Evolutionary conservation across 1,284 basidiomycete genomes (phyloP).

Genomic region (Schizopora paradoxa): DNA sequence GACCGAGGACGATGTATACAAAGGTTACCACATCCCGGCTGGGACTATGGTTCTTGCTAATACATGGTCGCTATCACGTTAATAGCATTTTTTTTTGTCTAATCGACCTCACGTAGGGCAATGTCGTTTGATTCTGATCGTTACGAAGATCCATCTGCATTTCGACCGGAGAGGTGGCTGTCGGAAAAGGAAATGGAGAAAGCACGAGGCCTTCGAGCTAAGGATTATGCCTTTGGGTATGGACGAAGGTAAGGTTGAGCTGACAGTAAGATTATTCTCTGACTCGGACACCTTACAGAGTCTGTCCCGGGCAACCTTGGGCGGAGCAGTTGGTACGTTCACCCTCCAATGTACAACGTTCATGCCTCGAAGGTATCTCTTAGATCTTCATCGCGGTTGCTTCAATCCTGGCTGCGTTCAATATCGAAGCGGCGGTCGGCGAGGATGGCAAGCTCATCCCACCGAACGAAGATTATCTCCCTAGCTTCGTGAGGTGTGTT

Average conservation of each 20-base stretch:
- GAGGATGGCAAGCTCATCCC: too few species aligned
- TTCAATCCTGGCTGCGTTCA: slow-evolving; percentile 18
- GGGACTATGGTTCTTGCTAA: slow-evolving; percentile 20
- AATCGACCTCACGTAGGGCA: slow-evolving; percentile 23
- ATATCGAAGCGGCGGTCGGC: slow-evolving; percentile 16
- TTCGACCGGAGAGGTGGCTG: slow-evolving; percentile 24
- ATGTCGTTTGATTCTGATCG: slow-evolving; percentile 21
- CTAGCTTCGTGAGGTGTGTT: too few species aligned
- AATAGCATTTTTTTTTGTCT: slow-evolving; percentile 4
- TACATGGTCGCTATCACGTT: slow-evolving; percentile 17
- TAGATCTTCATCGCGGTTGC: slow-evolving; percentile 17
- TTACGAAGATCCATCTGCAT: slow-evolving; percentile 23
- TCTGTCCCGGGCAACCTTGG: slow-evolving; percentile 19
- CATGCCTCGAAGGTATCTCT: too few species aligned
- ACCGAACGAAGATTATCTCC: too few species aligned
- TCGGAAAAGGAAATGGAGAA: too few species aligned
- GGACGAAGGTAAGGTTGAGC: slow-evolving; percentile 7
- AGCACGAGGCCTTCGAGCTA: not conserved
- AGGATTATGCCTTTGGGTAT: slow-evolving; percentile 10
- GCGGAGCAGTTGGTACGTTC: slow-evolving; percentile 13
- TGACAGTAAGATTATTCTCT: slow-evolving; percentile 3
- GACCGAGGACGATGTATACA: slow-evolving; percentile 18
- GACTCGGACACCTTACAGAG: slow-evolving; percentile 11
- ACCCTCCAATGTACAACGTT: not conserved
- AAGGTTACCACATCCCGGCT: slow-evolving; percentile 20